Conservation (phyloP, 2,329 filamentous ascomycete genomes). For the Eutypella sp. region DNA sequence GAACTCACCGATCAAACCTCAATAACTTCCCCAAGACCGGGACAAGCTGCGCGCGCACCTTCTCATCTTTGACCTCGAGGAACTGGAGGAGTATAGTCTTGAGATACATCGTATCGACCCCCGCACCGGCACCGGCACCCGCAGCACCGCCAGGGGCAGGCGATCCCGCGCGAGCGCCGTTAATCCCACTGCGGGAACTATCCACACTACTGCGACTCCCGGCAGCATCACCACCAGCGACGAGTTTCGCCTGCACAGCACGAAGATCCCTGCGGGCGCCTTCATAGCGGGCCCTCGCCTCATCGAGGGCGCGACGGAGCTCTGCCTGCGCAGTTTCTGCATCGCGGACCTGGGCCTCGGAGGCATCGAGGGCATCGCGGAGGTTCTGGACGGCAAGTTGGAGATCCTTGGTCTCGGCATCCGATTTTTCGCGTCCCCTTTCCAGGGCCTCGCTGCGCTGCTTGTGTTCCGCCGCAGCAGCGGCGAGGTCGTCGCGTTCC, state of each 20-base stretch:
- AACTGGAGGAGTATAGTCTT: constrained; percentile 81
- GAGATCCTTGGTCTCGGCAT: constrained; percentile 65
- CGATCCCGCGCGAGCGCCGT: constrained; percentile 14
- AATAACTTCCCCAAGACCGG: constrained; percentile 72
- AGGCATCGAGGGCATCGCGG: constrained; percentile 76
- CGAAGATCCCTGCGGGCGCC: constrained; percentile 68
- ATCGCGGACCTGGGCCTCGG: constrained; percentile 78
- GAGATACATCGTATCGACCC: constrained; percentile 57
- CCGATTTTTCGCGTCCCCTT: constrained; percentile 57
- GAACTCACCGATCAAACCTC: constrained; percentile 67
- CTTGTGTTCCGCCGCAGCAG: constrained; percentile 69
- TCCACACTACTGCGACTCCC: constrained; percentile 41
- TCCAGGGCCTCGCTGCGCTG: constrained; percentile 51
- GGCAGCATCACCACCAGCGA: constrained; percentile 20
- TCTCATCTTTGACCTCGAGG: constrained; percentile 74
- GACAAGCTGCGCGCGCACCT: constrained; percentile 68
- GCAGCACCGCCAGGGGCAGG: constrained; percentile 17
- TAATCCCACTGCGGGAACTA: constrained; percentile 40
- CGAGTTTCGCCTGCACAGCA: constrained; percentile 43
- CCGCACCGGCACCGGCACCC: constrained; percentile 20
- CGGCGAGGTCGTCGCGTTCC: constrained; percentile 74
- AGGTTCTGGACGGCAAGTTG: constrained; percentile 72
- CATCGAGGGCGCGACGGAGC: constrained; percentile 70
- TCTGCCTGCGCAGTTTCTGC: constrained; percentile 78
- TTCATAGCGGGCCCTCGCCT: constrained; percentile 71